phyloP scores from a whole-genome alignment of 148 eudicot species.

The Salicornia ramosissima region DNA sequence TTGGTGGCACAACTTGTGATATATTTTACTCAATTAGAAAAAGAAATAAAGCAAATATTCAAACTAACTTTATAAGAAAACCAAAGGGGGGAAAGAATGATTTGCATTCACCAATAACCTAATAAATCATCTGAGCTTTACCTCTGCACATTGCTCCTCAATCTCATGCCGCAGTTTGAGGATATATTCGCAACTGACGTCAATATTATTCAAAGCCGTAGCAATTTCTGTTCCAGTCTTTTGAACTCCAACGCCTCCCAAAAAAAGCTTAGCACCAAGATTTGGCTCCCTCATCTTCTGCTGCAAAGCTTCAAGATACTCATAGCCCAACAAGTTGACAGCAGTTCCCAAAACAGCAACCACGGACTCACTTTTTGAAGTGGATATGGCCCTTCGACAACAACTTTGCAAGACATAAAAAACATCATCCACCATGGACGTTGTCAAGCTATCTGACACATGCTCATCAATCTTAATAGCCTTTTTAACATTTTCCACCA shows the following conservation, averaged over 20 bases:
- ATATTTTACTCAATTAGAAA: too few relatives aligned
- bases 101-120: background rate
- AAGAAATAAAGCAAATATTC: too few relatives aligned
- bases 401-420: slow-evolving; percentile 93
- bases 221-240: slow-evolving; percentile 91
- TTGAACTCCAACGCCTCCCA: slow-evolving; percentile 91
- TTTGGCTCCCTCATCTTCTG: slow-evolving; percentile 88
- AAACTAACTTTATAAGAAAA: too few relatives aligned
- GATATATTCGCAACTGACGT: slow-evolving; percentile 84
- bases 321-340: slow-evolving; percentile 74
- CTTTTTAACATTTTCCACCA: slow-evolving; percentile 99
- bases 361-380: slow-evolving; percentile 81
- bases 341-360: slow-evolving; percentile 72
- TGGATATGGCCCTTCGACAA: slow-evolving; percentile 80
- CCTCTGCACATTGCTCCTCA: slow-evolving; percentile 92
- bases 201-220: slow-evolving; percentile 83
- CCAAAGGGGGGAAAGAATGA: too few relatives aligned
- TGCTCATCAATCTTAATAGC: slow-evolving; percentile 88
- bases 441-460: slow-evolving; percentile 80
- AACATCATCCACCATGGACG: slow-evolving; percentile 98
- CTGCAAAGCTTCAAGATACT: slow-evolving; percentile 88
- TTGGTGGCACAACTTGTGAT: too few relatives aligned
- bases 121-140: slow-evolving; percentile 21
- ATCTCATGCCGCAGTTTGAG: slow-evolving; percentile 87
- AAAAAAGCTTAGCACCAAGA: slow-evolving; percentile 81